These are phyloP conservation scores for Carex myosuroides DNA, from an alignment of 176 grass and related monocot species.

Conservation along the genomic window DNA sequence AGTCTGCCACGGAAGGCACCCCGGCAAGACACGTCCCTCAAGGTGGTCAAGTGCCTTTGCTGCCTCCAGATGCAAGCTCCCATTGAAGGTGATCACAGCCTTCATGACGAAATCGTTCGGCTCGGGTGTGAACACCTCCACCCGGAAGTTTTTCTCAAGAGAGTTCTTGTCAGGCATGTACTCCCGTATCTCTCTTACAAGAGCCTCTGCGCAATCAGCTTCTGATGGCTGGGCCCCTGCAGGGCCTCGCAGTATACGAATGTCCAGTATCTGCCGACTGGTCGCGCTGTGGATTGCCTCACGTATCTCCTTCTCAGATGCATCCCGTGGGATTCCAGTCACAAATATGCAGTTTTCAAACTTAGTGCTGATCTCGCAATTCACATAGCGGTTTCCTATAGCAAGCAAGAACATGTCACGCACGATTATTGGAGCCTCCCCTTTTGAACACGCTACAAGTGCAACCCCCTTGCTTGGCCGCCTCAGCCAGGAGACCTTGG, in stretches of 20 bases:
- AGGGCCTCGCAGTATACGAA: conserved; percentile 43
- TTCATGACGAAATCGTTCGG: conserved; percentile 46
- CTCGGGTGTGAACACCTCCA: conserved; percentile 57
- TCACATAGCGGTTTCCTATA: conserved; percentile 59
- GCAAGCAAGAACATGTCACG: conserved; percentile 47
- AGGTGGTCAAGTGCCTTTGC: conserved; percentile 80
- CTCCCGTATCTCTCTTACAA: conserved; percentile 51
- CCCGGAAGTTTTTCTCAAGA: conserved; percentile 55
- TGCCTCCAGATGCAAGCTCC: conserved; percentile 76
- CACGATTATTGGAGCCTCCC: conserved; percentile 60
- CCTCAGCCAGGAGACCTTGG: conserved; percentile 66
- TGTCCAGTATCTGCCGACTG: conserved; percentile 52
- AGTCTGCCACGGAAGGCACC: conserved; percentile 71
- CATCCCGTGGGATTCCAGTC: conserved; percentile 47
- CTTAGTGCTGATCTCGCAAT: conserved; percentile 59
- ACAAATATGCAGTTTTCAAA: conserved; percentile 59
- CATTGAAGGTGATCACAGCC: conserved; percentile 76
- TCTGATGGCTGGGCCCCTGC: conserved; percentile 15
- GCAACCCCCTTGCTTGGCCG: conserved; percentile 56
- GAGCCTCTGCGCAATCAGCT: conserved; percentile 48
- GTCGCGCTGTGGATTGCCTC: conserved; percentile 43
- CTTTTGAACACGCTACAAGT: conserved; percentile 45
- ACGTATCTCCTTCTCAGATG: conserved; percentile 62
- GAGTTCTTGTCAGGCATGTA: conserved; percentile 80
- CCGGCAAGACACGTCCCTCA: conserved; percentile 55